A percentile compares a stretch with the other conserved stretches of the same genome.
These are phyloP conservation scores for Podila minutissima DNA, from an alignment of 192 early-diverging fungal species.

Conservation along the genomic window DNA sequence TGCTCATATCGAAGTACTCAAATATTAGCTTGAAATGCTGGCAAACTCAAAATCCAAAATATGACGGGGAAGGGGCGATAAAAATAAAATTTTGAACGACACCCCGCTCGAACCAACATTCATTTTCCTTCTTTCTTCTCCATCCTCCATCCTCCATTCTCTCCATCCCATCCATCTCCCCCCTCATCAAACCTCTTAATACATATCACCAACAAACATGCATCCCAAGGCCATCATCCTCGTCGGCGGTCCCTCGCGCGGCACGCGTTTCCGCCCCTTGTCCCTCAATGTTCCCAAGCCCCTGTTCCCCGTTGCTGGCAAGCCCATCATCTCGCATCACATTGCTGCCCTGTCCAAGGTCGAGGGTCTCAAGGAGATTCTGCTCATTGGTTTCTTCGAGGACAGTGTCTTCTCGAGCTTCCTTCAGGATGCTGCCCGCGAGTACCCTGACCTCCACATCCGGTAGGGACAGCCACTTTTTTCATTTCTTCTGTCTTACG, in stretches of 20 bases:
- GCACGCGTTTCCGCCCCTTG: slow-evolving; percentile 96
- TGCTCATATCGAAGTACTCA: too few relatives aligned
- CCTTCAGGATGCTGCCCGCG: slow-evolving; percentile 84
- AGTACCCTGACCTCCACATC: slow-evolving; percentile 88
- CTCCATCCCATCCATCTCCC: neutral
- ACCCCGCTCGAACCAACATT: neutral
- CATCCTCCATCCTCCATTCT: neutral
- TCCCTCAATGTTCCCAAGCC: slow-evolving; percentile 97
- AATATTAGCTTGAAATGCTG: too few relatives aligned
- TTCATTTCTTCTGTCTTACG: neutral
- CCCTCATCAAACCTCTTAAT: slow-evolving; percentile 1
- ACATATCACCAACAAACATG: slow-evolving; percentile 8
- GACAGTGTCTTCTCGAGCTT: slow-evolving; percentile 92
- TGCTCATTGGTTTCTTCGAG: slow-evolving; percentile 98
- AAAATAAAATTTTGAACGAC: too few relatives aligned
- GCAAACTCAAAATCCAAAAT: neutral
- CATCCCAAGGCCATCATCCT: slow-evolving; percentile 91
- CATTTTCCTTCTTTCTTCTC: neutral
- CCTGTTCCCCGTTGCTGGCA: slow-evolving; percentile 97
- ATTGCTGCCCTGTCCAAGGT: slow-evolving; percentile 91
- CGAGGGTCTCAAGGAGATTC: slow-evolving; percentile 90
- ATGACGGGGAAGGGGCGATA: neutral
- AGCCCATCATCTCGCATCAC: slow-evolving; percentile 97
- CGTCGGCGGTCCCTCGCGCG: slow-evolving; percentile 97
- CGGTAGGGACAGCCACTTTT: slow-evolving; percentile 60